Evolutionary conservation across 768 basidiomycete species (phyloP).

Genomic region (Cyclocybe cylindracea): DNA sequence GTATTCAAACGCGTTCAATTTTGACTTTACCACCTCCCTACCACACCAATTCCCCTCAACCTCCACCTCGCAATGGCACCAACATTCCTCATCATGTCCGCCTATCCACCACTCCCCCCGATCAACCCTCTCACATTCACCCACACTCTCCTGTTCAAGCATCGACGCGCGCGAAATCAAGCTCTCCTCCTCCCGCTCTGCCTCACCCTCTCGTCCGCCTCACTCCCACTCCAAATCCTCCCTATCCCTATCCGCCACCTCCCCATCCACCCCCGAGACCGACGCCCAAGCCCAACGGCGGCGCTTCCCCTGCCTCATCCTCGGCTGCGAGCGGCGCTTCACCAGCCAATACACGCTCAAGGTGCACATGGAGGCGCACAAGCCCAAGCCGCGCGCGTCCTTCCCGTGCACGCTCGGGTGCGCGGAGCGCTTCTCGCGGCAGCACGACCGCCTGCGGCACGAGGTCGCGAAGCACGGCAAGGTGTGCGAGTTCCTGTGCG

Average conservation of each 20-base stretch:
- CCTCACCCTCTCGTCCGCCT: constrained; percentile 9
- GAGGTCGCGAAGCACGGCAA: constrained; percentile 61
- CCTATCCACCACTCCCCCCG: constrained; percentile 16
- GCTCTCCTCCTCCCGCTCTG: constrained; percentile 8
- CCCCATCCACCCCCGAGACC: constrained; percentile 32
- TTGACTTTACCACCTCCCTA: constrained; percentile 29
- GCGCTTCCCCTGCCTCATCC: constrained; percentile 48
- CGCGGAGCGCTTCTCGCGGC: constrained; percentile 53
- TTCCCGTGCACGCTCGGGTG: constrained; percentile 59
- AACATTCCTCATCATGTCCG: constrained; percentile 12
- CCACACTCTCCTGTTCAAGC: constrained; percentile 26
- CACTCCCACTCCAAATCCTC: background rate
- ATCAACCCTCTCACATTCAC: constrained; percentile 23
- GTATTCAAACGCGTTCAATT: constrained; percentile 31
- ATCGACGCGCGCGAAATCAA: constrained; percentile 22
- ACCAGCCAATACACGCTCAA: constrained; percentile 56
- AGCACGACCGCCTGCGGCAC: constrained; percentile 57
- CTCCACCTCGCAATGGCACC: constrained; percentile 17
- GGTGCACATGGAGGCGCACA: constrained; percentile 57
- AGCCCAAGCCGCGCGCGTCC: constrained; percentile 47
- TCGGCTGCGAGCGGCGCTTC: constrained; percentile 49
- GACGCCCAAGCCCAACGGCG: constrained; percentile 35
- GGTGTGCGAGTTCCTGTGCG: constrained; percentile 54
- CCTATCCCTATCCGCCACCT: constrained; percentile 32
- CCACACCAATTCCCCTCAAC: constrained; percentile 22